Conservation (phyloP, 1,284 basidiomycete species). For the Marasmius tenuissimus region DNA sequence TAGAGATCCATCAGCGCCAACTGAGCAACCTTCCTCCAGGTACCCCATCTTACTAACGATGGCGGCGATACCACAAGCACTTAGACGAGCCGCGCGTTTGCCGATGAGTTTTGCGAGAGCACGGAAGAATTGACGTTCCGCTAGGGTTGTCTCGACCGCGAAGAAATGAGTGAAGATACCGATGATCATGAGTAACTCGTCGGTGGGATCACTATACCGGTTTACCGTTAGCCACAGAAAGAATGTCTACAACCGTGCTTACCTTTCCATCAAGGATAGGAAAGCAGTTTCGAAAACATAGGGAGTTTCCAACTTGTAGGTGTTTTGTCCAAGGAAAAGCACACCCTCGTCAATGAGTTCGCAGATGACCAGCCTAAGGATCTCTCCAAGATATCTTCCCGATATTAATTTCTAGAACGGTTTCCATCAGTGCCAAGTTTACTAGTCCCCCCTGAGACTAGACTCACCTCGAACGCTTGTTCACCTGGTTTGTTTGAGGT, state of each 20-base stretch:
- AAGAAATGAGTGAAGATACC: constrained; percentile 98
- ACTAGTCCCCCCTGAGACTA: background rate
- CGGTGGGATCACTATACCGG: constrained; percentile 85
- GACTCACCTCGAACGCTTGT: constrained; percentile 81
- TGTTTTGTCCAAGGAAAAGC: constrained; percentile 96
- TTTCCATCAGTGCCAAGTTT: background rate
- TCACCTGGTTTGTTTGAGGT: constrained; percentile 95
- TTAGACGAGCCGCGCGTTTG: constrained; percentile 84
- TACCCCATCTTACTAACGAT: constrained; percentile 93
- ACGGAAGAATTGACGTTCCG: constrained; percentile 94
- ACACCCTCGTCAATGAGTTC: constrained; percentile 97
- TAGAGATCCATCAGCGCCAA: constrained; percentile 90
- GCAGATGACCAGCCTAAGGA: constrained; percentile 89
- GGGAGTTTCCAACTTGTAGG: constrained; percentile 94
- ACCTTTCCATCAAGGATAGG: constrained; percentile 94
- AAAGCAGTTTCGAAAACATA: constrained; percentile 97
- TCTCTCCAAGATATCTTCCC: constrained; percentile 95
- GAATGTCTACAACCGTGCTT: constrained; percentile 14
- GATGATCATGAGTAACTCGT: constrained; percentile 94
- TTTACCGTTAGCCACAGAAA: background rate
- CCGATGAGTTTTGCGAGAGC: constrained; percentile 89
- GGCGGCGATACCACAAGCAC: constrained; percentile 92
- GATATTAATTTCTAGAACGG: constrained; percentile 91
- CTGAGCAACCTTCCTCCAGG: constrained; percentile 84
- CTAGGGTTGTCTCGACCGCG: constrained; percentile 89